Conservation (phyloP, 73 alveolate species). For the Durusdinium trenchii region DNA sequence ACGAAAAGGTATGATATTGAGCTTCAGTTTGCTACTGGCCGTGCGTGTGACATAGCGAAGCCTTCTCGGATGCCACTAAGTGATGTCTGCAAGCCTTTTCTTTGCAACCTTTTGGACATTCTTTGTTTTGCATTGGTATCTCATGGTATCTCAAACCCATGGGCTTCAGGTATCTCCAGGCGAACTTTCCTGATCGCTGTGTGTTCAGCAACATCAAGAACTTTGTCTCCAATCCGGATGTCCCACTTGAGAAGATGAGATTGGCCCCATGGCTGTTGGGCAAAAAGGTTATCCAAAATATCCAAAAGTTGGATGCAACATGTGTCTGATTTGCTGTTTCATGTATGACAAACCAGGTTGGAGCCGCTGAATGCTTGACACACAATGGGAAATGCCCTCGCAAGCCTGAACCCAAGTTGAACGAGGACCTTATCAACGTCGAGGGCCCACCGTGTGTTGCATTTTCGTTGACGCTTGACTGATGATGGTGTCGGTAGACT, state of each 20-base stretch:
- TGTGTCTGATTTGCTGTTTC: background rate
- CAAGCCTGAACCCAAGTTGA: background rate
- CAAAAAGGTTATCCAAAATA: too few relatives aligned
- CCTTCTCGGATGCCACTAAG: background rate
- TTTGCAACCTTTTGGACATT: background rate
- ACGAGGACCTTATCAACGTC: background rate
- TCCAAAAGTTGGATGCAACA: background rate
- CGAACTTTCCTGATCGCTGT: constrained; percentile 25
- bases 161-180: background rate
- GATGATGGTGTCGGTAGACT: too few relatives aligned
- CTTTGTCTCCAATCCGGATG: background rate
- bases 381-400: background rate
- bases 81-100: background rate
- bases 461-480: background rate
- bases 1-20: background rate
- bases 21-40: background rate
- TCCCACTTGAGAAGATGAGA: background rate
- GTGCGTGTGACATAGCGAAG: background rate
- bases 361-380: background rate
- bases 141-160: background rate
- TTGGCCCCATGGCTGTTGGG: background rate
- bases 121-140: background rate
- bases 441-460: constrained; percentile 13
- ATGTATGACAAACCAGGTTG: background rate
- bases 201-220: background rate